Conservation (phyloP, 495 filamentous ascomycete species). For the Staphylotrichum tortipilum region DNA sequence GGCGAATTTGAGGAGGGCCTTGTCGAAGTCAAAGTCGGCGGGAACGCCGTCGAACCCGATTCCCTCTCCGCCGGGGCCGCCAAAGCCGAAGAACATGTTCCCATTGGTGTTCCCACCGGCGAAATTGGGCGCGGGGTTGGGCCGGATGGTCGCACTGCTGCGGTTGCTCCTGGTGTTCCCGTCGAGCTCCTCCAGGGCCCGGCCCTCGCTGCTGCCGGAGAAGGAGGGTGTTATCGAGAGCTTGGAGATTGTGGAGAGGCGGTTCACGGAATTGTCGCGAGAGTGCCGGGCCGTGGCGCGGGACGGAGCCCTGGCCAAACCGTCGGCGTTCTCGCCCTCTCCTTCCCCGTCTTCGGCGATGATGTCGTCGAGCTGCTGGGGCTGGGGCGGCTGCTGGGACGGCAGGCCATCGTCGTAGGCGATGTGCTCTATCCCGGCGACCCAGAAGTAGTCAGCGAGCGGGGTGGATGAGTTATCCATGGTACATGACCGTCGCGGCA, state of each 20-base stretch:
- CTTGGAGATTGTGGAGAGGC: conserved; percentile 56
- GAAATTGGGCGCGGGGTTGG: conserved; percentile 31
- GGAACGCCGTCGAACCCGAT: conserved; percentile 21
- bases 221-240: conserved; percentile 40
- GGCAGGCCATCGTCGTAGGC: conserved; percentile 44
- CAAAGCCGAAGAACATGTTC: neutral
- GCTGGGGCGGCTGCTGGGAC: conserved; percentile 5
- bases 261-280: conserved; percentile 57
- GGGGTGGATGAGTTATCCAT: conserved; percentile 62
- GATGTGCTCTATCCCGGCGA: conserved; percentile 78
- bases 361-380: conserved; percentile 52
- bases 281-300: conserved; percentile 51
- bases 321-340: conserved; percentile 19
- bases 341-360: conserved; percentile 75
- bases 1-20: conserved; percentile 86
- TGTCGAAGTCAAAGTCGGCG: conserved; percentile 76
- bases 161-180: conserved; percentile 69
- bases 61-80: conserved; percentile 12
- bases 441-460: conserved; percentile 98
- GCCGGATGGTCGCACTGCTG: conserved; percentile 78
- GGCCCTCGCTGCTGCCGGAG: conserved; percentile 35
- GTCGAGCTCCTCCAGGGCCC: conserved; percentile 50
- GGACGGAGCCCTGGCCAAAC: conserved; percentile 29
- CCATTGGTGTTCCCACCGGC: conserved; percentile 10
- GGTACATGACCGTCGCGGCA: conserved; percentile 30